Evolutionary conservation across 768 basidiomycete genomes (phyloP).

Genomic region (Trametes sanguinea): DNA sequence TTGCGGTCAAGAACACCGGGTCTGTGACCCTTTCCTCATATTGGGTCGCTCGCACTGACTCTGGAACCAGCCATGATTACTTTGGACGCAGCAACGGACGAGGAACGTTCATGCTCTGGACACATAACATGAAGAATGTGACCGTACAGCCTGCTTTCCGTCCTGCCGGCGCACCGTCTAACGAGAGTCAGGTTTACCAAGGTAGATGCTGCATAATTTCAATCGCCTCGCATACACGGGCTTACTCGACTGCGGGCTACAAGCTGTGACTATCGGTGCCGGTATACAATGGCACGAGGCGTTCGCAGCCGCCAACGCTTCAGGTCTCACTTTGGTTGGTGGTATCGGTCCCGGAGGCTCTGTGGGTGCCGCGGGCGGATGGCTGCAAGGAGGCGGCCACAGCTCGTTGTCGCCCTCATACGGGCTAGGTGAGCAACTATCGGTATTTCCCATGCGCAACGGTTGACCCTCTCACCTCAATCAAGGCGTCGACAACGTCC

Average conservation of each 20-base stretch:
- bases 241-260: too few species aligned
- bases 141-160: slow-evolving; percentile 34
- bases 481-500: slow-evolving; percentile 25
- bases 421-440: slow-evolving; percentile 30
- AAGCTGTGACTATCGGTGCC: slow-evolving; percentile 36
- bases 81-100: slow-evolving; percentile 31
- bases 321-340: background rate
- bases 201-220: too few species aligned
- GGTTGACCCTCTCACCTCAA: background rate
- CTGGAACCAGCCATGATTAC: background rate
- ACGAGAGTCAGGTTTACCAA: too few species aligned
- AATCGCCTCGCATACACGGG: too few species aligned
- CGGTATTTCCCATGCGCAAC: slow-evolving; percentile 5
- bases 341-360: slow-evolving; percentile 31
- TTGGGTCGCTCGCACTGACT: slow-evolving; percentile 21
- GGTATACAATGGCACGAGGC: slow-evolving; percentile 21
- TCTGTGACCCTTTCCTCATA: background rate
- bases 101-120: slow-evolving; percentile 39
- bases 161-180: slow-evolving; percentile 34
- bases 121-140: slow-evolving; percentile 43
- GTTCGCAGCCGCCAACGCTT: background rate
- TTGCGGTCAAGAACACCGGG: slow-evolving; percentile 34
- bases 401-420: slow-evolving; percentile 31
- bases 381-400: slow-evolving; percentile 38
- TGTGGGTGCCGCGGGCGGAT: slow-evolving; percentile 51